phyloP scores from a whole-genome alignment of 1,284 basidiomycete genomes.

The Boletus semigastroideus region DNA sequence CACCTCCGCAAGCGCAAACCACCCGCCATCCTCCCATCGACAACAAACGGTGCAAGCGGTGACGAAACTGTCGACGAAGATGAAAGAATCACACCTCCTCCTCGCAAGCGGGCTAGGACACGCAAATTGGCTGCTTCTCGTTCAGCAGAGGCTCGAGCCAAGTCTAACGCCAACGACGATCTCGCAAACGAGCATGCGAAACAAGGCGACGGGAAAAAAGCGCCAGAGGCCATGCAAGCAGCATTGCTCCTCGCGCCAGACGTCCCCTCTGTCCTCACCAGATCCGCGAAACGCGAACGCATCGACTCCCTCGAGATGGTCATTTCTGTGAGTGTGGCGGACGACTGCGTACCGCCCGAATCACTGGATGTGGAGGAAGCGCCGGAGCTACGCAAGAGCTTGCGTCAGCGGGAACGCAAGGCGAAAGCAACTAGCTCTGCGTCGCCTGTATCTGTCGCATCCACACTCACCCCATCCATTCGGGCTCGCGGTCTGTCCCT shows the following conservation, averaged over 20 bases:
- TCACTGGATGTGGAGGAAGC: constrained; percentile 22
- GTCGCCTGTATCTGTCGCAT: constrained; percentile 30
- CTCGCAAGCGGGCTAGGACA: constrained; percentile 31
- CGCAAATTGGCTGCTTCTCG: constrained; percentile 24
- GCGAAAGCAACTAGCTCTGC: constrained; percentile 16
- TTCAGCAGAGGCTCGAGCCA: constrained; percentile 4
- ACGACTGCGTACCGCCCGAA: constrained; percentile 16
- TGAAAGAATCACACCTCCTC: constrained; percentile 29
- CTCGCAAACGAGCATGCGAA: constrained; percentile 5
- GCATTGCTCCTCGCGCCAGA: constrained; percentile 25
- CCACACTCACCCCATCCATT: constrained; percentile 32
- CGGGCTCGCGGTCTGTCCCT: constrained; percentile 26
- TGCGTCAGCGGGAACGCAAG: constrained; percentile 31
- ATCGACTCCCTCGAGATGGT: constrained; percentile 20
- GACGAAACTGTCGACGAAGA: constrained; percentile 34
- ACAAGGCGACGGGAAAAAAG: constrained; percentile 1
- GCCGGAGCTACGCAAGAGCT: constrained; percentile 28
- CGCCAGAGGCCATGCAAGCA: background rate
- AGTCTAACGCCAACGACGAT: constrained; percentile 1
- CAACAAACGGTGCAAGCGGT: constrained; percentile 17
- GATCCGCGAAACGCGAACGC: constrained; percentile 22
- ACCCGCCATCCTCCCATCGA: constrained; percentile 19
- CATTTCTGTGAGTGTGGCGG: constrained; percentile 4
- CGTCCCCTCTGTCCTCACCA: constrained; percentile 5
- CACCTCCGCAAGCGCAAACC: constrained; percentile 33